A percentile compares a stretch with the other conserved stretches of the same genome.
These are phyloP conservation scores for Solanum ossicruentum DNA, from an alignment of 257 asterid genomes.

Conservation along the genomic window DNA sequence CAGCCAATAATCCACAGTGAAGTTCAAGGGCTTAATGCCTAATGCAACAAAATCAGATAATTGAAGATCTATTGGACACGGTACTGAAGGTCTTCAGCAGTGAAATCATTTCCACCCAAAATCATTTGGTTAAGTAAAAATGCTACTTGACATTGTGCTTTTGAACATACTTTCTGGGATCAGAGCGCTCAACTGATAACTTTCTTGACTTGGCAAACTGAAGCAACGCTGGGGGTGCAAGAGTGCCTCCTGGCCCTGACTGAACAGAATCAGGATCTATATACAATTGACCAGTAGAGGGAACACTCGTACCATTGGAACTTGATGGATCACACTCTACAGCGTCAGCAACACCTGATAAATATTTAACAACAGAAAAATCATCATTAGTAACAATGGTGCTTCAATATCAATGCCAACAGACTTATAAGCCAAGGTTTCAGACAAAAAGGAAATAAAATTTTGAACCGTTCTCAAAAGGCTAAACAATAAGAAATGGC, in stretches of 20 bases:
- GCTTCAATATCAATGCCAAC: not conserved
- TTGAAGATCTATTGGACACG: not conserved
- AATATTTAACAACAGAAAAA: not conserved
- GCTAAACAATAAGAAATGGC: not conserved
- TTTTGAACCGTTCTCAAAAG: not conserved
- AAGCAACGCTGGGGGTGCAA: constrained; percentile 53
- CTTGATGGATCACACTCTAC: constrained; percentile 55
- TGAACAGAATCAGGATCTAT: constrained; percentile 73
- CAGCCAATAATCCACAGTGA: not conserved
- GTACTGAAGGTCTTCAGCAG: not conserved
- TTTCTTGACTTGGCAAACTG: constrained; percentile 89
- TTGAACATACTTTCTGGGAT: constrained; percentile 74
- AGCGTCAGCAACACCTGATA: constrained; percentile 28
- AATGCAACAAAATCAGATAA: not conserved
- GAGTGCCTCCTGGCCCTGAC: constrained; percentile 61
- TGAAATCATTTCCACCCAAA: not conserved
- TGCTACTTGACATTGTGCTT: not conserved
- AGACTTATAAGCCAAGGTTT: not conserved
- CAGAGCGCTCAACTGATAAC: constrained; percentile 79
- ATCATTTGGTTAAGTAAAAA: not conserved
- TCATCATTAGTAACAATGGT: not conserved
- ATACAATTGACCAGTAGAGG: constrained; percentile 58
- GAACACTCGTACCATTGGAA: constrained; percentile 33
- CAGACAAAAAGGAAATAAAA: not conserved
- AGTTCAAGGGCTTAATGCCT: not conserved